Base-by-base conservation (phyloP, 2,329 filamentous ascomycete genomes). In the Zymoseptoria crescenta region DNA sequence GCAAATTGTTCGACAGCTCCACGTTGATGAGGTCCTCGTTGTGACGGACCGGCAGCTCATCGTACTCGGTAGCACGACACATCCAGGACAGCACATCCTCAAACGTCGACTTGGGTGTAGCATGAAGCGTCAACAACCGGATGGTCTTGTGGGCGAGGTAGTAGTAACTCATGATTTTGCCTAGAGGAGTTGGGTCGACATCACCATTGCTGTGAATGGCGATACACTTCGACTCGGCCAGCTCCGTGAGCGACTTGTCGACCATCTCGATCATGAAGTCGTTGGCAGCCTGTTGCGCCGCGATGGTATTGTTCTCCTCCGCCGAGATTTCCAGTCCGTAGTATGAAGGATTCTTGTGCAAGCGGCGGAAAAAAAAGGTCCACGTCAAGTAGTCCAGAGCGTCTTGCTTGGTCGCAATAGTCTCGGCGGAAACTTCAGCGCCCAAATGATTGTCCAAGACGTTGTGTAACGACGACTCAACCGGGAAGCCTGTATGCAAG, bases 121-220 rank as follows among this genome's bases (percentile, higher is more conserved):
- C 89, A 65, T 93, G 83, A 52, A 84, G 81, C 63, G 89, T 84
- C 6, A 99, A 83, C 68, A 91, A 87, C 1, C 94, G 89, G 68
- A 99, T 91, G 0, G 94, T 99, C 75, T 89, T 89, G 77, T 99
- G 94, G 0, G 92, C 95, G 53, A 80, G 86, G 72, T 99, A 99
- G 80, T 99, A 99, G 80, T 97, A 99, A 73, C 89, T 96, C 91
- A 97, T 96, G 70, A 99, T 97, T 78, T 96, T 96, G 68, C 94
- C 94, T 6, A 97, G 82, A 0, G 93, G 87, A 0, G 94, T 97
- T 0, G 93, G 80, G 67, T 96, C 89, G 28, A 99, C 86, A 66
- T 96, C 88, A 50, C 93, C 93, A 64, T 94, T 96, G 51, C 87
- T 86, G 68, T 90, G 88, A 2, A 95, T 81, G 19, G 87, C 81